Evolutionary conservation across 352 stramenopile species (phyloP).

Genomic region (Phytophthora pseudosyringae): DNA sequence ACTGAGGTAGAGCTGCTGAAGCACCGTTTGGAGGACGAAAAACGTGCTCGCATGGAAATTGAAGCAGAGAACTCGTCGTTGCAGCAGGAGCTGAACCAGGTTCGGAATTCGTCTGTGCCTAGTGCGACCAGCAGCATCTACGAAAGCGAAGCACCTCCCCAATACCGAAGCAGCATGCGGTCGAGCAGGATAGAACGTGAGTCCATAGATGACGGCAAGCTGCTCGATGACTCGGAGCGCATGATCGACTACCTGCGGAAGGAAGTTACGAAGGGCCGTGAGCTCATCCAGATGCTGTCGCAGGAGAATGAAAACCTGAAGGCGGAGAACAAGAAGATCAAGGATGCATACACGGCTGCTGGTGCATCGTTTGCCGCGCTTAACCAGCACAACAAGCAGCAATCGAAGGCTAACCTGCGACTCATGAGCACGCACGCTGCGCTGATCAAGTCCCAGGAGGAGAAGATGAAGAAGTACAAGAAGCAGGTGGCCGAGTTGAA

Average conservation of each 20-base stretch:
- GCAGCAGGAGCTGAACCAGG: conserved; percentile 70
- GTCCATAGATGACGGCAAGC: conserved; percentile 66
- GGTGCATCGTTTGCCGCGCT: conserved; percentile 92
- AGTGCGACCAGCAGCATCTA: conserved; percentile 41
- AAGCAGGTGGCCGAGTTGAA: conserved; percentile 85
- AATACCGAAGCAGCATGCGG: conserved; percentile 31
- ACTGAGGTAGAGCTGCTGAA: conserved; percentile 79
- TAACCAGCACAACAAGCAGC: conserved; percentile 95
- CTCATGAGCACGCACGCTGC: conserved; percentile 89
- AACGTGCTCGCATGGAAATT: conserved; percentile 69
- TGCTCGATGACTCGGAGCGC: conserved; percentile 83
- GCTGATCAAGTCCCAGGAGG: conserved; percentile 88
- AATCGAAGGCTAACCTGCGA: conserved; percentile 92
- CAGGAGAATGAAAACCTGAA: conserved; percentile 88
- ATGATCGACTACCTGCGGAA: conserved; percentile 88
- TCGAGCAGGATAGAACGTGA: conserved; percentile 44
- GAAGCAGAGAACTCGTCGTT: conserved; percentile 78
- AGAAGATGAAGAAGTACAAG: conserved; percentile 92
- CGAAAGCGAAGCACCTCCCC: conserved; percentile 47
- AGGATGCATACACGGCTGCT: conserved; percentile 93
- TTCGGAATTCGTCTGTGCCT: conserved; percentile 54
- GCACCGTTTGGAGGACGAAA: conserved; percentile 80
- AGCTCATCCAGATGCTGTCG: conserved; percentile 66
- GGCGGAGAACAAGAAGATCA: conserved; percentile 89
- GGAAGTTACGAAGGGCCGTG: conserved; percentile 79